Evolutionary conservation across 192 early-diverging fungal species (phyloP).

Genomic region (Umbelopsis vinacea): DNA sequence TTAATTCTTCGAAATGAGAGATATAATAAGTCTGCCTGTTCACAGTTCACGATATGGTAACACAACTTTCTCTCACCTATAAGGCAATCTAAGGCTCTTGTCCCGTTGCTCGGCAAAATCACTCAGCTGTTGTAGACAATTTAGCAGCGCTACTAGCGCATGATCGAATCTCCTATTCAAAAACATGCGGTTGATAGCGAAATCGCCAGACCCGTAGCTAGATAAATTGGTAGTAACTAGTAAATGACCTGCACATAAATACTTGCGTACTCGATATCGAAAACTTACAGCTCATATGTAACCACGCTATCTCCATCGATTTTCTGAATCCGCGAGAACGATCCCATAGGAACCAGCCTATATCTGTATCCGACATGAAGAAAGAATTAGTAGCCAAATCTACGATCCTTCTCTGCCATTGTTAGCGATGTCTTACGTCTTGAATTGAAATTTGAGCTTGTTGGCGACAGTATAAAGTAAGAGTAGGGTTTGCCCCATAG

Average conservation of each 20-base stretch:
- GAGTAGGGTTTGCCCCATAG: constrained; percentile 88
- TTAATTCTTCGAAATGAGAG: constrained; percentile 59
- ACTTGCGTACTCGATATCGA: too few relatives aligned
- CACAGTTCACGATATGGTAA: background rate
- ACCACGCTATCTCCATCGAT: constrained; percentile 68
- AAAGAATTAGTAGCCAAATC: too few relatives aligned
- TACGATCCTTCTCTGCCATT: background rate
- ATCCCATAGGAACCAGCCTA: constrained; percentile 89
- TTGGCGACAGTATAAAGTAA: constrained; percentile 87
- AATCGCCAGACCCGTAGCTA: constrained; percentile 84
- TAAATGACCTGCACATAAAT: too few relatives aligned
- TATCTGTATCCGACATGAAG: constrained; percentile 48
- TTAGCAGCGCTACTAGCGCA: constrained; percentile 87
- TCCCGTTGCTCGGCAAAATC: constrained; percentile 80
- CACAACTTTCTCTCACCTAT: constrained; percentile 52
- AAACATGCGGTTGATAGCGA: constrained; percentile 73
- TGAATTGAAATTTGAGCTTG: constrained; percentile 82
- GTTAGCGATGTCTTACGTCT: constrained; percentile 50
- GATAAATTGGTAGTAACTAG: background rate
- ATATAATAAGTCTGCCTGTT: background rate
- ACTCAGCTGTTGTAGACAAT: constrained; percentile 87
- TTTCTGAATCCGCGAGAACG: constrained; percentile 89
- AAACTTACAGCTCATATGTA: constrained; percentile 77
- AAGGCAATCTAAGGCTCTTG: constrained; percentile 79
- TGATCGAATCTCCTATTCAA: constrained; percentile 85